These are phyloP conservation scores for Penicilliopsis zonata DNA, from an alignment of 495 filamentous ascomycete genomes.

Conservation along the genomic window DNA sequence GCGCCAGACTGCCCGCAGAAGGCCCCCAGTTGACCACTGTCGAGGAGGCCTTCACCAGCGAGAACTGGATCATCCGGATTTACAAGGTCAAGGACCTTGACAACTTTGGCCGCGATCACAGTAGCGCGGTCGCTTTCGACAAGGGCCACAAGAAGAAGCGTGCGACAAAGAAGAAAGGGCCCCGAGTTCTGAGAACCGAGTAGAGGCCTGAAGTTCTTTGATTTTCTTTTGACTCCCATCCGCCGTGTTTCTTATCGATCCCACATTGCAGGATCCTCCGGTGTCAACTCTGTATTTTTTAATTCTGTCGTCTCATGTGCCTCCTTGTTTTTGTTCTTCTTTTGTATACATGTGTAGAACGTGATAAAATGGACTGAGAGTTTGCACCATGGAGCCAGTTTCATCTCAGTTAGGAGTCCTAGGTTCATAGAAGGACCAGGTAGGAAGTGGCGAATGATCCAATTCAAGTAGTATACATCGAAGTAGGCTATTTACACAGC, in stretches of 20 bases:
- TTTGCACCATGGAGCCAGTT: too few species aligned
- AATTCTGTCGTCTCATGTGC: too few species aligned
- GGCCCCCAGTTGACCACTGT: slow-evolving; percentile 78
- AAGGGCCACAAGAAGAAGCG: slow-evolving; percentile 93
- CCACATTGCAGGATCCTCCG: background rate
- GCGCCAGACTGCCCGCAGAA: slow-evolving; percentile 65
- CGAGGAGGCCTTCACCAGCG: slow-evolving; percentile 96
- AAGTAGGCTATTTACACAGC: too few species aligned
- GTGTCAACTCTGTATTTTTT: too few species aligned
- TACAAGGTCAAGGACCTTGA: slow-evolving; percentile 99
- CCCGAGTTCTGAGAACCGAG: slow-evolving; percentile 73
- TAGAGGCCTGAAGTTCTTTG: slow-evolving; percentile 24
- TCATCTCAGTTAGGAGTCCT: too few species aligned
- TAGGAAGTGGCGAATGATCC: too few species aligned
- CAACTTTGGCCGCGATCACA: slow-evolving; percentile 86
- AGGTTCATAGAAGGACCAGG: too few species aligned
- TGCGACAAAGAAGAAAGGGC: slow-evolving; percentile 62
- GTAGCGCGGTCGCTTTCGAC: slow-evolving; percentile 74
- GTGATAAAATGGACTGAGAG: too few species aligned
- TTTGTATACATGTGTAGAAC: too few species aligned
- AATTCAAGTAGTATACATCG: too few species aligned
- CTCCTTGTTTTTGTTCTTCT: too few species aligned
- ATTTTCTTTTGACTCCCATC: background rate
- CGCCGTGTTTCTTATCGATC: too few species aligned
- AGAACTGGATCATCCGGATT: slow-evolving; percentile 99